Base-by-base conservation (phyloP, 257 asterid species). In the Coffea eugenioides region DNA sequence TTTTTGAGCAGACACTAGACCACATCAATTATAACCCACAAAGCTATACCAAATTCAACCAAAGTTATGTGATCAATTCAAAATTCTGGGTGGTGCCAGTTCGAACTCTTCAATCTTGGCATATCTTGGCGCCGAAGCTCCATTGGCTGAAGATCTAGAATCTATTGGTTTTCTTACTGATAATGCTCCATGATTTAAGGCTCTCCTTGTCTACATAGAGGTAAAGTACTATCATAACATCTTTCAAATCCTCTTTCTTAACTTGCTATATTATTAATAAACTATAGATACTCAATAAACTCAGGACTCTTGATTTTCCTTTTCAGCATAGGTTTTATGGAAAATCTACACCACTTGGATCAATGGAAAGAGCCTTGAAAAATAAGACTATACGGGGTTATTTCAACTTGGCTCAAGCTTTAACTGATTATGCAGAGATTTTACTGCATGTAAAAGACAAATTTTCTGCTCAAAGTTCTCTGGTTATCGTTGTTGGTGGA, bases 321-420 rank as follows among this genome's bases (percentile, higher is more conserved):
- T 45, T 68, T 36, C 80, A 94, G 98, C 98, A 94, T 88, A 88
- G 95, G 4, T 94, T 27, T 69, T 92, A 92, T 82, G 97, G 97
- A 56, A 71, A 89, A 64, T 92, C 98, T 45, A 41, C 67, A 52
- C 98, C 98, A 3, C 86, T 83, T 23, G 94, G 90, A 79, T 16
- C 89, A 12, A 81, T 86, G 84, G 83, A 91, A 36, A 73, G 82
- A 73, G 92, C 90, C 6, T 8, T 88, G 87, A 69, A 78, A 11
- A 86, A 92, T 78, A 71, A 75, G 0, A 86, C 86, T 1, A 74
- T 46, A 31, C 88, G 95, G 23, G 97, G 97, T 0, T 94, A 90
- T 86, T 91, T 94, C n/a, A 92, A 77, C 77, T 92, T 97, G 3
- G 97, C 93, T 76, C 97, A 92, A 84, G 97, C 97, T 39, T 15